Conservation (phyloP, 2,329 filamentous ascomycete species). For the Exserohilum rostratum region DNA sequence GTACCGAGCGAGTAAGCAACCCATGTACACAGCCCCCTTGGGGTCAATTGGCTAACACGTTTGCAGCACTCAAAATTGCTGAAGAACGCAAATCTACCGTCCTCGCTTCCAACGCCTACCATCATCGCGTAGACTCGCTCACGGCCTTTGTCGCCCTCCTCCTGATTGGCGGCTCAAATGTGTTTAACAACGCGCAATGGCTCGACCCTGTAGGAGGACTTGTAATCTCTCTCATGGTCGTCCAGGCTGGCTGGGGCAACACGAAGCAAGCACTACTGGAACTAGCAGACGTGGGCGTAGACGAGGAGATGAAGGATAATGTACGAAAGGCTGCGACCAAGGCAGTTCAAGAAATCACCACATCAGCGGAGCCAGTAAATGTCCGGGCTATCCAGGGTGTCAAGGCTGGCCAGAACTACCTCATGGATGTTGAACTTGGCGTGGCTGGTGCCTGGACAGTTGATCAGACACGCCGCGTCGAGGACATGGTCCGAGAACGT, state of each 20-base stretch:
- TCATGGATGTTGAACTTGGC: slow-evolving; percentile 86
- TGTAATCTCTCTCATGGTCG: slow-evolving; percentile 90
- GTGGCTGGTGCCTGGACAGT: slow-evolving; percentile 80
- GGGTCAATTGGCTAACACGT: slow-evolving; percentile 29
- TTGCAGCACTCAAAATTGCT: slow-evolving; percentile 88
- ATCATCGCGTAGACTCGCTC: slow-evolving; percentile 94
- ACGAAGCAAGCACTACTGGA: slow-evolving; percentile 82
- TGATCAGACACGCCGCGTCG: slow-evolving; percentile 70
- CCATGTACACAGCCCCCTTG: background rate
- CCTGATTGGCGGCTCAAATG: slow-evolving; percentile 87
- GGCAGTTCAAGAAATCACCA: slow-evolving; percentile 48
- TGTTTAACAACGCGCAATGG: slow-evolving; percentile 85
- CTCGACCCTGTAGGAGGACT: slow-evolving; percentile 92
- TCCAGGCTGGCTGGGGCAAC: slow-evolving; percentile 87
- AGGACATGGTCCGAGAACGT: slow-evolving; percentile 73
- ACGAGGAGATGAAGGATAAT: slow-evolving; percentile 77
- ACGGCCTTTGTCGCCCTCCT: slow-evolving; percentile 92
- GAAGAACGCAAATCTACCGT: slow-evolving; percentile 93
- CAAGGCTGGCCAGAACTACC: slow-evolving; percentile 95
- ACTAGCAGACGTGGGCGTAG: slow-evolving; percentile 87
- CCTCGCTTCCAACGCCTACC: slow-evolving; percentile 91
- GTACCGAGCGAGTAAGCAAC: slow-evolving; percentile 80
- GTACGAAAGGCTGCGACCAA: slow-evolving; percentile 67
- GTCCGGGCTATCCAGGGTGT: slow-evolving; percentile 82
- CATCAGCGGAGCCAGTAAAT: slow-evolving; percentile 65